Conservation (phyloP, 345 rosid species). For the Adansonia digitata region DNA sequence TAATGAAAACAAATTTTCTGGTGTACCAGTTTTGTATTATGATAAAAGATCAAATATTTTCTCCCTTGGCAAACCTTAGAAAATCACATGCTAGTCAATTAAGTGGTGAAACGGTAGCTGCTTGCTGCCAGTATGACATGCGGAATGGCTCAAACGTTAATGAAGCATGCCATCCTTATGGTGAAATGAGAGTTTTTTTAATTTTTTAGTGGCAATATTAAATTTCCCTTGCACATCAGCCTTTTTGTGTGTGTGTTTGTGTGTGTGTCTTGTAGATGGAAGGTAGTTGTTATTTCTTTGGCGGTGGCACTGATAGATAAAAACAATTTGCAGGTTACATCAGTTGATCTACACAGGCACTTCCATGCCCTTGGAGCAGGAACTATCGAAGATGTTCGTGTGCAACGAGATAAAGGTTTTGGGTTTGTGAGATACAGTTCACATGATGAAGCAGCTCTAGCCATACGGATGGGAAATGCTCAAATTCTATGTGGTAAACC, state of each 20-base stretch:
- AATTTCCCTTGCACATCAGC: neutral
- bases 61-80: neutral
- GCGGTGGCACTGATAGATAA: neutral
- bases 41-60: neutral
- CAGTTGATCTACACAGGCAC: conserved; percentile 66
- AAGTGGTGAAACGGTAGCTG: neutral
- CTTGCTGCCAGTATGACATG: neutral
- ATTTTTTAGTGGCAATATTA: neutral
- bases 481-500: neutral
- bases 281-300: conserved; percentile 8
- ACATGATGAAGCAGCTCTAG: neutral
- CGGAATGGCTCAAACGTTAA: neutral
- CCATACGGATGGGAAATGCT: neutral
- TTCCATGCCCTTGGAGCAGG: conserved; percentile 36
- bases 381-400: conserved; percentile 79
- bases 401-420: conserved; percentile 88
- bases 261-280: neutral
- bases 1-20: neutral
- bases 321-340: conserved; percentile 54
- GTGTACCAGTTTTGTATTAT: neutral
- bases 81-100: neutral
- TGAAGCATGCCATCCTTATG: too few species aligned
- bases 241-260: too few species aligned
- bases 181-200: too few species aligned
- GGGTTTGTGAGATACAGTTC: conserved; percentile 76